Percentiles rank a stretch among this genome's conserved stretches.
Conservation (phyloP, 257 asterid species). For the Capsicum pubescens region DNA sequence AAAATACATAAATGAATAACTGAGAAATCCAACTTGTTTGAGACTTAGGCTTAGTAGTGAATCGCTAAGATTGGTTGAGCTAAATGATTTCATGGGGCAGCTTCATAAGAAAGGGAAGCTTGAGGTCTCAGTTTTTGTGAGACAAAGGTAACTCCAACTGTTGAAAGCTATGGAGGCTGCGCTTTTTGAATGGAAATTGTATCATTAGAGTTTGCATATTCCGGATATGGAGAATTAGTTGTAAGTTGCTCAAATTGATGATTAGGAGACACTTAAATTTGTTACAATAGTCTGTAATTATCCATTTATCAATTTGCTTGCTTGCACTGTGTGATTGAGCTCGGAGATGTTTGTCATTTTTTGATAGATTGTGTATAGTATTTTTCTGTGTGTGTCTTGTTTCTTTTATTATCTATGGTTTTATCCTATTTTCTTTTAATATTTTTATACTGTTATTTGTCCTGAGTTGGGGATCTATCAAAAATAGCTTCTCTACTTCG, state of each 20-base stretch:
- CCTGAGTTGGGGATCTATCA: too few species aligned
- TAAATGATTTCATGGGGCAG: slow-evolving; percentile 76
- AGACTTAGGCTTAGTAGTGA: slow-evolving; percentile 52
- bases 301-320: slow-evolving; percentile 11
- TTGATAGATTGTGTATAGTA: too few species aligned
- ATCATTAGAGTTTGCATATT: slow-evolving; percentile 91
- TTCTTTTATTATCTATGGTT: too few species aligned
- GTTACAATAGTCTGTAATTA: neutral
- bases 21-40: too few species aligned
- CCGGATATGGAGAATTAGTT: slow-evolving; percentile 94
- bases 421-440: too few species aligned
- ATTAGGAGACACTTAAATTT: neutral
- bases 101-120: slow-evolving; percentile 73
- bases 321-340: neutral
- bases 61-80: slow-evolving; percentile 92
- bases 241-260: slow-evolving; percentile 55
- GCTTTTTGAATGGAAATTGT: slow-evolving; percentile 97
- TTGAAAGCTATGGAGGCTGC: slow-evolving; percentile 99
- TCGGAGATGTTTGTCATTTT: too few species aligned
- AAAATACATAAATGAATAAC: too few species aligned
- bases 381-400: too few species aligned
- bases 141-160: slow-evolving; percentile 97
- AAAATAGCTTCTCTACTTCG: too few species aligned
- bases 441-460: too few species aligned
- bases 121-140: slow-evolving; percentile 95